phyloP scores from a whole-genome alignment of 371 early-diverging fungal genomes.

The Circinella umbellata region DNA sequence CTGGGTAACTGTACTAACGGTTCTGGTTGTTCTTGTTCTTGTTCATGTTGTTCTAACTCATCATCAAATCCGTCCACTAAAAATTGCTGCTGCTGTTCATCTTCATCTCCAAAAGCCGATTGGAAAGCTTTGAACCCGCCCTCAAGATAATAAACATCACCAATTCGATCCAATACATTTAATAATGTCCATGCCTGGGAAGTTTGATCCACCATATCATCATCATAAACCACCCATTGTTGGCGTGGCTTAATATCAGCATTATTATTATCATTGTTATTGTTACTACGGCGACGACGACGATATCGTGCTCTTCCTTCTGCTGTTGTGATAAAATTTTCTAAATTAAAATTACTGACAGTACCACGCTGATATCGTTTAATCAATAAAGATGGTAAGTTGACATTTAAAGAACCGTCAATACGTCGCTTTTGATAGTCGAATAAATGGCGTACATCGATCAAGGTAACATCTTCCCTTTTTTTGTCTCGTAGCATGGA shows the following conservation, averaged over 20 bases:
- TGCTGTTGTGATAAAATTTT: conserved; percentile 67
- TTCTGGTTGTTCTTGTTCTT: conserved; percentile 5
- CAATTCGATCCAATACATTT: conserved; percentile 55
- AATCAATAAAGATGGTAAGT: conserved; percentile 63
- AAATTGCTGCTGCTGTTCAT: neutral
- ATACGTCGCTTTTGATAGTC: conserved; percentile 49
- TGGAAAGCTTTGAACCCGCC: conserved; percentile 46
- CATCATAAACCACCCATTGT: conserved; percentile 60
- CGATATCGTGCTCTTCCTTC: conserved; percentile 57
- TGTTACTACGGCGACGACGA: too few relatives aligned
- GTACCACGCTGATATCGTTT: conserved; percentile 66
- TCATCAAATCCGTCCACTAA: conserved; percentile 20
- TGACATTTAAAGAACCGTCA: conserved; percentile 60
- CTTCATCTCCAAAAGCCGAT: neutral
- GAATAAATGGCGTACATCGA: conserved; percentile 52
- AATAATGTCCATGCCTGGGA: conserved; percentile 68
- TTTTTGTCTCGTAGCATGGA: conserved; percentile 15
- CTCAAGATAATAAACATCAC: conserved; percentile 32
- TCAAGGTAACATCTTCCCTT: conserved; percentile 28
- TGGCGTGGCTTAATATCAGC: neutral
- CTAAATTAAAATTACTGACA: conserved; percentile 61
- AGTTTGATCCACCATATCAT: conserved; percentile 56
- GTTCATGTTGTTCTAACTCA: conserved; percentile 12
- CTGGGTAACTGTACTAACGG: conserved; percentile 30
- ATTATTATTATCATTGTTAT: too few relatives aligned